Evolutionary conservation across 202 grass and related monocot genomes (phyloP), one percentile per base, ranked within the genome.

Genomic region (Schoenoplectus tabernaemontani): DNA sequence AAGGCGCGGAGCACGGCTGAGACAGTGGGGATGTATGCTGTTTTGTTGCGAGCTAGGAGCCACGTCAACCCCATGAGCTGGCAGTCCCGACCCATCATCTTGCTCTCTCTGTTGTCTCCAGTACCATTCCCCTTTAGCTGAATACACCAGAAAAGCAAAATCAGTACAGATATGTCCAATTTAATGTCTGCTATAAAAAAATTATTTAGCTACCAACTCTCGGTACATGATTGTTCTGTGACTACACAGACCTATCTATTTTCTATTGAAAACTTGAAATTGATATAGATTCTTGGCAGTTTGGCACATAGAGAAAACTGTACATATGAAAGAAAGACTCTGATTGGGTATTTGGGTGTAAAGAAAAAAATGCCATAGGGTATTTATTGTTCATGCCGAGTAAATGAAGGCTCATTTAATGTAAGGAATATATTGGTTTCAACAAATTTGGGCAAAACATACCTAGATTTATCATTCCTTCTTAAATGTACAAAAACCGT

Each of bases 1-100:
- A 99, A 83, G 70, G 89, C 96, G 32, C 96, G 96, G 34, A 99
- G 90, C 59, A 99, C 96, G 4, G 96, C 96, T 60, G 96, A 96
- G 36, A 94, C 96, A 73, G 92, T 96, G 70, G 92, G 90, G 87
- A 99, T 96, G 77, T 89, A 99, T 23, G 71, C 87, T 47, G 88
- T 89, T 87, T 94, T 92, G 88, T 99, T 99, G 77, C 81, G 87
- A 30, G 88, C 90, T 80, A 99, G 82, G 59, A 99, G 88, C 96
- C 96, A 99, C 11, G 96, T 96, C 83, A 99, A 84, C 0, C 92
- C 96, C 96, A 99, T 99, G 81, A 99, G 90, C 88, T 99, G 96
- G 90, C 96, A 99, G 86, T 99, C 96, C 17, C 88, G 89, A 19
- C 90, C 91, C 56, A 98, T 84, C 91, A 98, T 94, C 86, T 82